These are phyloP conservation scores for Paramecium octaurelia DNA, from an alignment of 73 alveolate species.

Conservation along the genomic window DNA sequence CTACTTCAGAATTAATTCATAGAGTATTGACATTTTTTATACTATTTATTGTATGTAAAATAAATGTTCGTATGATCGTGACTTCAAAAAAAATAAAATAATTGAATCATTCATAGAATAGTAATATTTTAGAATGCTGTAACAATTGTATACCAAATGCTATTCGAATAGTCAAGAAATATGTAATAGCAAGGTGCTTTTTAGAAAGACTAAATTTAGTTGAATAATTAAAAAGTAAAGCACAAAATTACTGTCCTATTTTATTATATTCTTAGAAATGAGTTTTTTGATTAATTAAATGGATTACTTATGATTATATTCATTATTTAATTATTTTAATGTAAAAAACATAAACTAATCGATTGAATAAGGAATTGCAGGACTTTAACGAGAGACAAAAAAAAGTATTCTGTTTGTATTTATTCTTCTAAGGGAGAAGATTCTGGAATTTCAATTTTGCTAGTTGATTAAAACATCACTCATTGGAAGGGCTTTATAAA, in stretches of 20 bases:
- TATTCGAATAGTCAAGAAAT: too few relatives aligned
- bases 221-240: not conserved
- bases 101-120: too few relatives aligned
- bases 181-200: too few relatives aligned
- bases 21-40: too few relatives aligned
- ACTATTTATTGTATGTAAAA: too few relatives aligned
- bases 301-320: not conserved
- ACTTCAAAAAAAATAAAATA: too few relatives aligned
- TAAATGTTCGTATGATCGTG: too few relatives aligned
- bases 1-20: too few relatives aligned
- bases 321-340: not conserved
- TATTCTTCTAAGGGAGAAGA: conserved; percentile 14
- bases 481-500: conserved; percentile 82
- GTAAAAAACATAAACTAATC: not conserved
- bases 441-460: conserved; percentile 63
- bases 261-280: not conserved
- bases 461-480: conserved; percentile 68
- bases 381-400: conserved; percentile 35
- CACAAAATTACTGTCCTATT: too few relatives aligned
- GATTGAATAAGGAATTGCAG: conserved; percentile 27
- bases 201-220: too few relatives aligned
- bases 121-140: too few relatives aligned
- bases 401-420: not conserved
- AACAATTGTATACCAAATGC: too few relatives aligned
- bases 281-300: not conserved